Percentiles rank a stretch among this genome's conserved stretches.
Evolutionary conservation across 441 rosid species (phyloP).

Genomic region (Jatropha podagrica): DNA sequence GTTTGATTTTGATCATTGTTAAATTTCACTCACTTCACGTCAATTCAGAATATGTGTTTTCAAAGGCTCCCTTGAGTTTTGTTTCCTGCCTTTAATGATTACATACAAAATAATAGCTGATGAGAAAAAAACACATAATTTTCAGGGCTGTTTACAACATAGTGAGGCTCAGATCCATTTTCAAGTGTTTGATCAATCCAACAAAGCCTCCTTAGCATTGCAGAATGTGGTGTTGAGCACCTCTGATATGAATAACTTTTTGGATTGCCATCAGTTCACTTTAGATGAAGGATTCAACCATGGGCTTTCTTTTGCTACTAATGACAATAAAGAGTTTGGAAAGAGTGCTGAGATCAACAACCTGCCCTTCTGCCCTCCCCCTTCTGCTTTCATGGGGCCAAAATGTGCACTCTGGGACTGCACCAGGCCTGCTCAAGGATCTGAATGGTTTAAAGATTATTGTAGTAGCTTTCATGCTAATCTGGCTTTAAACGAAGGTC

Average conservation of each 20-base stretch:
- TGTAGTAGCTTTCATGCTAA: conserved; percentile 89
- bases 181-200: conserved; percentile 48
- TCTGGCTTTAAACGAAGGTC: conserved; percentile 82
- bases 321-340: conserved; percentile 32
- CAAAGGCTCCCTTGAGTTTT: background rate
- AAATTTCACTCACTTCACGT: background rate
- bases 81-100: background rate
- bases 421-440: conserved; percentile 80
- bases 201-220: conserved; percentile 31
- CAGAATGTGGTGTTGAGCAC: conserved; percentile 33
- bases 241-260: conserved; percentile 43
- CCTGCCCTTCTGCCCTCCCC: conserved; percentile 55
- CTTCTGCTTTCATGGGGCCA: conserved; percentile 88
- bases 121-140: conserved; percentile 14
- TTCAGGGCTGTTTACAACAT: conserved; percentile 43
- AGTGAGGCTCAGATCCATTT: conserved; percentile 37
- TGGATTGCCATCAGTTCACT: conserved; percentile 48
- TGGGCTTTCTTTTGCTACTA: conserved; percentile 33
- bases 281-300: conserved; percentile 45
- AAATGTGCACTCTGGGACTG: conserved; percentile 98
- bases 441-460: conserved; percentile 74
- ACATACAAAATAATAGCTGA: background rate
- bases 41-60: background rate
- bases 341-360: conserved; percentile 33
- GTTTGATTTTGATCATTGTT: background rate